Percentiles rank a stretch among this genome's conserved stretches.
These are phyloP conservation scores for Gamarada debralockiae DNA, from an alignment of 495 filamentous ascomycete species.

Conservation along the genomic window DNA sequence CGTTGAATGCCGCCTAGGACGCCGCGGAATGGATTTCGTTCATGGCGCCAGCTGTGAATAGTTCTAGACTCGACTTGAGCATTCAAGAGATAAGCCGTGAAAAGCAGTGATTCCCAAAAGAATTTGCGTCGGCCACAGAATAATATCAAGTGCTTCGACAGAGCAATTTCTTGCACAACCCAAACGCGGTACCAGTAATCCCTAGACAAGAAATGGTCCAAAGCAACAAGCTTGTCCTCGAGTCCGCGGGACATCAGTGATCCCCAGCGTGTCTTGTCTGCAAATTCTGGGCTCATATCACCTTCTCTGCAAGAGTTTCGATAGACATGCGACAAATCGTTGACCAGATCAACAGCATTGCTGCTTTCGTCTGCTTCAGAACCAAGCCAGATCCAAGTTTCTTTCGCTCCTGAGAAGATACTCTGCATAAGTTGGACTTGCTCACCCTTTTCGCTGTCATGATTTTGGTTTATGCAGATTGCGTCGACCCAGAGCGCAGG, in stretches of 20 bases:
- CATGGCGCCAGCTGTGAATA: too few species aligned
- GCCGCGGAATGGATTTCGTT: background rate
- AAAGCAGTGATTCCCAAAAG: background rate
- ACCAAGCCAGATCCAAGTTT: slow-evolving; percentile 28
- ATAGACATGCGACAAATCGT: background rate
- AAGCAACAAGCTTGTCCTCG: background rate
- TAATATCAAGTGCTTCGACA: background rate
- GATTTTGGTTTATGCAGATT: slow-evolving; percentile 33
- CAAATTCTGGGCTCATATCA: background rate
- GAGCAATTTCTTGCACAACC: slow-evolving; percentile 7
- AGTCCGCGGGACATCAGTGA: too few species aligned
- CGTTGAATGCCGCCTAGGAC: background rate
- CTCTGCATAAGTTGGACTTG: slow-evolving; percentile 29
- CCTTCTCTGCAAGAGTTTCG: background rate
- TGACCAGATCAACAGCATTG: background rate
- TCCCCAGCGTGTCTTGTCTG: too few species aligned
- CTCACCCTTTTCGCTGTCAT: slow-evolving; percentile 27
- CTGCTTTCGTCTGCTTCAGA: slow-evolving; percentile 11
- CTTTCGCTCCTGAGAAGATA: slow-evolving; percentile 25
- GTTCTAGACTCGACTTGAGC: too few species aligned
- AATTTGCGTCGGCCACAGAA: background rate
- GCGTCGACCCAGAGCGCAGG: slow-evolving; percentile 12
- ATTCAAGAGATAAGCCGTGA: background rate
- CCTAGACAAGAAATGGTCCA: background rate
- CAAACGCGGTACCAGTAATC: slow-evolving; percentile 8